Evolutionary conservation across 176 grass and related monocot genomes (phyloP).

Genomic region (Neostapfia colusana): DNA sequence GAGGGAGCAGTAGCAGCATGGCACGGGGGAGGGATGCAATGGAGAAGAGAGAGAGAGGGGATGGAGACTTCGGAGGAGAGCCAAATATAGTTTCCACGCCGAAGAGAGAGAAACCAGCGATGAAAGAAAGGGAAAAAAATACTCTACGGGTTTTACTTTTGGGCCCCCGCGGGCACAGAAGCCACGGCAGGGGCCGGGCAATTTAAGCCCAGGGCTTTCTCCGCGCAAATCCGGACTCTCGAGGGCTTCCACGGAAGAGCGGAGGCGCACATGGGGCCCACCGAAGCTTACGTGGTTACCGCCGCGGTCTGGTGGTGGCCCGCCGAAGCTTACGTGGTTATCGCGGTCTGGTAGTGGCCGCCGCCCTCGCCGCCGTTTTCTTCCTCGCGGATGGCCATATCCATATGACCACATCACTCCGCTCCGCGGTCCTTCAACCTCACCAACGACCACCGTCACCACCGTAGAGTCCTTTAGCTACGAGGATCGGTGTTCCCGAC

Average conservation of each 20-base stretch:
- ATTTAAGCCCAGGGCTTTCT: neutral
- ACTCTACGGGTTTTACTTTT: slow-evolving; percentile 1
- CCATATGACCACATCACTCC: too few relatives aligned
- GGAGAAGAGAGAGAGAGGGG: neutral
- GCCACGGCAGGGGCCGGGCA: slow-evolving; percentile 7
- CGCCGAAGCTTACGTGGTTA: too few relatives aligned
- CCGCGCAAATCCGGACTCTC: rapidly evolving
- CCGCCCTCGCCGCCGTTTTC: too few relatives aligned
- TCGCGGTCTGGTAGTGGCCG: neutral
- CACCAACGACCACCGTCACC: too few relatives aligned
- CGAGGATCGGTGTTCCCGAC: too few relatives aligned
- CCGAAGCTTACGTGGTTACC: slow-evolving; percentile 9
- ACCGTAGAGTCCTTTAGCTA: too few relatives aligned
- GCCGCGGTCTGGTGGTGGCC: neutral
- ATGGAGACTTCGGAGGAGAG: neutral
- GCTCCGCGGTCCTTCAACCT: too few relatives aligned
- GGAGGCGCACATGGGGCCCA: neutral
- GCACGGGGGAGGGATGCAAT: slow-evolving; percentile 21
- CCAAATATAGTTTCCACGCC: slow-evolving; percentile 44
- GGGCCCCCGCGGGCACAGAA: slow-evolving; percentile 25
- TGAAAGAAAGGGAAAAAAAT: neutral
- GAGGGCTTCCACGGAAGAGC: slow-evolving; percentile 9
- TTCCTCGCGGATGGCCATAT: too few relatives aligned
- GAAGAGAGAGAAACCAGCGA: neutral
- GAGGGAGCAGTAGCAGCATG: slow-evolving; percentile 39